phyloP scores from a whole-genome alignment of 169 alveolate genomes.

The Theileria luwenshuni region DNA sequence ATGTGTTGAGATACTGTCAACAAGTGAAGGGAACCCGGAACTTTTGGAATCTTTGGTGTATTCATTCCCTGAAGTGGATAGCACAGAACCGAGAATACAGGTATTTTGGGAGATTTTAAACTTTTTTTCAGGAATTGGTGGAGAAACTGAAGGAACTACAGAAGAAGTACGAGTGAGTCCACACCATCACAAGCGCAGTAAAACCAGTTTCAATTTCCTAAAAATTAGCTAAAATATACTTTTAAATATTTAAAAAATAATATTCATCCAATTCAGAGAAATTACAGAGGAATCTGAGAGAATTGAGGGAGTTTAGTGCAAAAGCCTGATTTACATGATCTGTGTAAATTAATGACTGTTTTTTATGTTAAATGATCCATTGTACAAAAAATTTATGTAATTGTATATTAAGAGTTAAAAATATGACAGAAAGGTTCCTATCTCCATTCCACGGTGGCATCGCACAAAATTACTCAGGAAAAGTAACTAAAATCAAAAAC shows the following conservation, averaged over 20 bases:
- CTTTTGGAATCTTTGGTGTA: conserved; percentile 63
- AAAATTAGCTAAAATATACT: too few species aligned
- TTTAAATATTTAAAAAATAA: too few species aligned
- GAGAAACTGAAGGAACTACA: conserved; percentile 53
- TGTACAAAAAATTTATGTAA: background rate
- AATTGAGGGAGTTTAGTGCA: too few species aligned
- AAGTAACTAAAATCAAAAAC: conserved; percentile 24
- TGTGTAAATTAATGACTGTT: background rate
- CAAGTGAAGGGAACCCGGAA: conserved; percentile 67
- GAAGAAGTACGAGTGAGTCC: conserved; percentile 26
- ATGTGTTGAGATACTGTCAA: conserved; percentile 57
- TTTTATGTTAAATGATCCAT: conserved; percentile 1
- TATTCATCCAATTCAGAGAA: too few species aligned
- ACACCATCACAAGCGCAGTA: too few species aligned
- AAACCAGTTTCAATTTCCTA: too few species aligned
- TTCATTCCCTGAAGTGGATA: conserved; percentile 65
- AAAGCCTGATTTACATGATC: too few species aligned
- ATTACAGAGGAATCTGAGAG: too few species aligned
- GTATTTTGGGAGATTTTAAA: conserved; percentile 3
- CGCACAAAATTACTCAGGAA: conserved; percentile 48
- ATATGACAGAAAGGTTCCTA: conserved; percentile 21
- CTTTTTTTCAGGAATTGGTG: conserved; percentile 42
- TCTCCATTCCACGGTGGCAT: conserved; percentile 70
- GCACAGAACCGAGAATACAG: conserved; percentile 52
- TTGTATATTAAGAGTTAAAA: conserved; percentile 16